phyloP scores from a whole-genome alignment of 2,329 filamentous ascomycete species.

The Endoconidiophora polonica region DNA sequence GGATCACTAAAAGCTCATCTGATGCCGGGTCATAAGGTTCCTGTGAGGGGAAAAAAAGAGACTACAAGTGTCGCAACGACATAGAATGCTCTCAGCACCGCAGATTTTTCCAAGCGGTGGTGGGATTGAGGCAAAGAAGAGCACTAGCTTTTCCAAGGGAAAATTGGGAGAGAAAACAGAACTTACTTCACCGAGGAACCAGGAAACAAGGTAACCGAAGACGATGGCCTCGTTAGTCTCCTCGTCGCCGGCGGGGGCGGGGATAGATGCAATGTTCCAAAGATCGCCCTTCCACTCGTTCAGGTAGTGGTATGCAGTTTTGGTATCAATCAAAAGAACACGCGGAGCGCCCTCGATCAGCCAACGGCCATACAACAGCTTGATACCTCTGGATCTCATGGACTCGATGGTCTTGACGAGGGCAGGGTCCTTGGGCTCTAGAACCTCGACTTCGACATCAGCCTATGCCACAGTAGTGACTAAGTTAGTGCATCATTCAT shows the following conservation, averaged over 20 bases:
- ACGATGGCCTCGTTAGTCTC: constrained; percentile 97
- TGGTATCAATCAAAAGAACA: constrained; percentile 86
- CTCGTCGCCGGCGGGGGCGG: constrained; percentile 76
- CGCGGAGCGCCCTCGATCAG: constrained; percentile 90
- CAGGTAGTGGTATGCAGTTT: constrained; percentile 77
- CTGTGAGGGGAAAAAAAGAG: neutral
- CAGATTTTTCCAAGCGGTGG: neutral
- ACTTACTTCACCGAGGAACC: constrained; percentile 90
- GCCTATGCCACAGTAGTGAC: constrained; percentile 36
- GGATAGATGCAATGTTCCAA: constrained; percentile 84
- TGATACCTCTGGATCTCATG: constrained; percentile 84
- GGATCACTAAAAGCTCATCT: constrained; percentile 8
- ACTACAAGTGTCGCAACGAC: neutral
- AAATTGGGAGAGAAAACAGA: neutral
- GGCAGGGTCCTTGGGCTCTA: constrained; percentile 67
- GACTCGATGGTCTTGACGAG: constrained; percentile 70
- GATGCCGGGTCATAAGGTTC: neutral
- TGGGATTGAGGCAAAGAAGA: neutral
- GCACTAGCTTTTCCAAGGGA: neutral
- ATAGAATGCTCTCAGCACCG: neutral
- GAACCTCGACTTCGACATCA: constrained; percentile 90
- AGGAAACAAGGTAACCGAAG: constrained; percentile 91
- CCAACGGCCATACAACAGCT: constrained; percentile 88
- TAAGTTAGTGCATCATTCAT: constrained; percentile 1
- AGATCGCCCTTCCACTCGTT: constrained; percentile 96